These are phyloP conservation scores for Metrosideros polymorpha DNA, from an alignment of 441 rosid genomes.

Conservation along the genomic window DNA sequence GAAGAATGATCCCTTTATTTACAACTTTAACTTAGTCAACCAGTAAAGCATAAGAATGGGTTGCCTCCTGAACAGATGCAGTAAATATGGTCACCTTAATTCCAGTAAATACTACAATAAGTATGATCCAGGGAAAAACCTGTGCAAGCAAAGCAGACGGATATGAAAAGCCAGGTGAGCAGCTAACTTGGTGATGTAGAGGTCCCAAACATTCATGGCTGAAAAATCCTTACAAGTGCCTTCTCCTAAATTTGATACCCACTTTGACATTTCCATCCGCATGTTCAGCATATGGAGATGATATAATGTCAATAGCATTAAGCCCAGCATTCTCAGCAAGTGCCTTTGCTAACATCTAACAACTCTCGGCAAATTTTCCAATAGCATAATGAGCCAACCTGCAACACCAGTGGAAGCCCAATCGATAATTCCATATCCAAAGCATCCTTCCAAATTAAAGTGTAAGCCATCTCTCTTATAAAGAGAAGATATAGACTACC, in stretches of 20 bases:
- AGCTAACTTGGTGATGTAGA: constrained; percentile 71
- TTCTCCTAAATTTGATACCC: constrained; percentile 76
- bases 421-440: neutral
- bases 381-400: constrained; percentile 98
- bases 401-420: constrained; percentile 7
- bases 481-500: neutral
- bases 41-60: neutral
- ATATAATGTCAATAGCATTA: constrained; percentile 85
- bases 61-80: neutral
- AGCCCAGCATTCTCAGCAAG: constrained; percentile 96
- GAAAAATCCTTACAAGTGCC: constrained; percentile 77
- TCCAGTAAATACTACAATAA: neutral
- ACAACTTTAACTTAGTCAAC: neutral
- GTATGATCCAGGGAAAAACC: neutral
- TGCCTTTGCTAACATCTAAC: constrained; percentile 86
- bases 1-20: neutral
- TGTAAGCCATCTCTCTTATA: neutral
- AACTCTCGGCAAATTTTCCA: constrained; percentile 89
- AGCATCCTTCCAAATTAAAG: neutral
- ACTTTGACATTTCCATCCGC: constrained; percentile 79
- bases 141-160: neutral
- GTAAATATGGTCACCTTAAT: neutral
- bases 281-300: constrained; percentile 80
- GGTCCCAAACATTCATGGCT: constrained; percentile 69
- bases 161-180: neutral